phyloP scores from a whole-genome alignment of 192 early-diverging fungal species.

The Coemansia sp. region DNA sequence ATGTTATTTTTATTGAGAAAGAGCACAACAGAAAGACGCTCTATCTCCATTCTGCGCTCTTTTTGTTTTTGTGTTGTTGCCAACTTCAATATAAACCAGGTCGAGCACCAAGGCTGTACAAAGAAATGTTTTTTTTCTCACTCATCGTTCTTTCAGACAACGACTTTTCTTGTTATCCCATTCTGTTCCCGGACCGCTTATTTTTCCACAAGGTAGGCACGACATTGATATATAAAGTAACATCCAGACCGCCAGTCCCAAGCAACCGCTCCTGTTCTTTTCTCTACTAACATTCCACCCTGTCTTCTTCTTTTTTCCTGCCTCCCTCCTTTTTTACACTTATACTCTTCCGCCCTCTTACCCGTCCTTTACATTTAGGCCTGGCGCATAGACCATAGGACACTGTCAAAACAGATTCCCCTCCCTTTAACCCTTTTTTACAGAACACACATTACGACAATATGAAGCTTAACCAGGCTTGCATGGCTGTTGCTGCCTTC shows the following conservation, averaged over 20 bases:
- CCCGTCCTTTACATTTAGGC: constrained; percentile 34
- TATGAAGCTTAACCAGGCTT: constrained; percentile 57
- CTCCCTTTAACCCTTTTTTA: constrained; percentile 8
- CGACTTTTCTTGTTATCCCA: constrained; percentile 42
- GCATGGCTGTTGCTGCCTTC: constrained; percentile 52
- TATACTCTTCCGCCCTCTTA: constrained; percentile 5
- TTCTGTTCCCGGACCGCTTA: constrained; percentile 39
- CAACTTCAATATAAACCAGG: constrained; percentile 41
- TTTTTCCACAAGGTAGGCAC: constrained; percentile 27
- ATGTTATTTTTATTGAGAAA: constrained; percentile 18
- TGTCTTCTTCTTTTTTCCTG: constrained; percentile 8
- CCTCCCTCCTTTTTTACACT: not conserved
- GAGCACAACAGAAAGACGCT: constrained; percentile 15
- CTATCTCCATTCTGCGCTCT: constrained; percentile 13
- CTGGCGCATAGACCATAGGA: constrained; percentile 54
- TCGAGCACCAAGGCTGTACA: constrained; percentile 22
- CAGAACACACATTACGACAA: constrained; percentile 48
- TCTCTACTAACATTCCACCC: constrained; percentile 26
- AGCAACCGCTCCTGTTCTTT: constrained; percentile 8
- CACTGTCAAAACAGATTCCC: constrained; percentile 25
- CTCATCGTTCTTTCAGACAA: constrained; percentile 44
- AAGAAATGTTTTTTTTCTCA: constrained; percentile 24
- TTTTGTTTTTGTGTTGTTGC: constrained; percentile 31
- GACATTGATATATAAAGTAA: constrained; percentile 16
- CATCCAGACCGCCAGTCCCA: constrained; percentile 24